A percentile compares a stretch with the other conserved stretches of the same genome.
Conservation (phyloP, 345 rosid species). For the Tarenaya hassleriana region DNA sequence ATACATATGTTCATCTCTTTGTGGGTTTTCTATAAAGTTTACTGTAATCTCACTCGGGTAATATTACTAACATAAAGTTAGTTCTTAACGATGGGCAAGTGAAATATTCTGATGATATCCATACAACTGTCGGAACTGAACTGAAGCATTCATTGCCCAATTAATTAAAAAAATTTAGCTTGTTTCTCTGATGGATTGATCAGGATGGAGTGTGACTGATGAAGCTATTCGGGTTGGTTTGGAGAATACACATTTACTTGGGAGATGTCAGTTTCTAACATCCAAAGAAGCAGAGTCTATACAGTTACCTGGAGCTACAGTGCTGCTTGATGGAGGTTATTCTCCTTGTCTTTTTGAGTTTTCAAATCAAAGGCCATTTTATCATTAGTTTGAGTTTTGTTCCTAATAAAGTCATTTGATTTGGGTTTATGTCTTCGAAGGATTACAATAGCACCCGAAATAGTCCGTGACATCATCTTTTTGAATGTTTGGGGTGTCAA, state of each 20-base stretch:
- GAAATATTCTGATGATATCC: no score
- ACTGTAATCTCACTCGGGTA: no score
- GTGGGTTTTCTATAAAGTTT: no score
- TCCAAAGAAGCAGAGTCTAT: slow-evolving; percentile 49
- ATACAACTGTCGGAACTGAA: no score
- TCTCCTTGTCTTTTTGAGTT: not conserved
- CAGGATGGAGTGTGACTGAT: slow-evolving; percentile 71
- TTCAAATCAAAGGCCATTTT: not conserved
- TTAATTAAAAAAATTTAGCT: not conserved
- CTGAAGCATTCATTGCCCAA: no score
- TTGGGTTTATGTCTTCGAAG: not conserved
- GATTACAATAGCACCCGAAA: no score
- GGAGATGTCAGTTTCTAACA: slow-evolving; percentile 77
- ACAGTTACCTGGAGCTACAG: slow-evolving; percentile 54
- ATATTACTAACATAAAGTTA: no score
- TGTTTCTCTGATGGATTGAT: slow-evolving; percentile 16
- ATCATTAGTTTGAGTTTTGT: not conserved
- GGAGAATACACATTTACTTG: slow-evolving; percentile 63
- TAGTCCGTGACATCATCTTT: no score
- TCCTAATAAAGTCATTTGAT: not conserved
- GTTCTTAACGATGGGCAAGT: no score
- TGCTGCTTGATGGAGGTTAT: slow-evolving; percentile 88
- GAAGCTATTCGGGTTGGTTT: slow-evolving; percentile 63
- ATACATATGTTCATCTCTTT: no score
- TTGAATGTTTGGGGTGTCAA: no score